These are phyloP conservation scores for Penicillium psychrosexuale DNA, from an alignment of 2,329 filamentous ascomycete species.

Conservation along the genomic window DNA sequence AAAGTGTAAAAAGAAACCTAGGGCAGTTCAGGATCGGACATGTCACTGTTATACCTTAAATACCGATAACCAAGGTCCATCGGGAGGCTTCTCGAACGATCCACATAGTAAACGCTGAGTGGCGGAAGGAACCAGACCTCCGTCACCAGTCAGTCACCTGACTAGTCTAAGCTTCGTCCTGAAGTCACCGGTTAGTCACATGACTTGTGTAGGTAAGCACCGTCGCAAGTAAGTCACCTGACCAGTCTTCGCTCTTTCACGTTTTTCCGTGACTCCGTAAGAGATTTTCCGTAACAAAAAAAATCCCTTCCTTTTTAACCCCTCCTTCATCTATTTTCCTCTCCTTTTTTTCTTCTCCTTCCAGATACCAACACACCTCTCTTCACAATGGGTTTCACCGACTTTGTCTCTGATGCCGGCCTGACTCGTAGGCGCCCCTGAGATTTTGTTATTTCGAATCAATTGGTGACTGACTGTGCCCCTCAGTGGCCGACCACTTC, in stretches of 20 bases:
- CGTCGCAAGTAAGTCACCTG: conserved; percentile 18
- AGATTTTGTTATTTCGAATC: conserved; percentile 21
- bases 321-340: conserved; percentile 28
- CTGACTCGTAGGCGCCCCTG: conserved; percentile 52
- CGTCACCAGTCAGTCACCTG: conserved; percentile 20
- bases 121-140: conserved; percentile 28
- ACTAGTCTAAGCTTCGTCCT: neutral
- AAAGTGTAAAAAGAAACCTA: no score
- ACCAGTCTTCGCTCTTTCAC: conserved; percentile 9
- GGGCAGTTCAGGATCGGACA: neutral
- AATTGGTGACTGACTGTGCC: conserved; percentile 32
- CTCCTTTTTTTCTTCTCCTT: conserved; percentile 18
- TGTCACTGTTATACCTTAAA: conserved; percentile 9
- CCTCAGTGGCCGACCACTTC: conserved; percentile 45
- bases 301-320: conserved; percentile 30
- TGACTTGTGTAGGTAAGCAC: conserved; percentile 26
- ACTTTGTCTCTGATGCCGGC: conserved; percentile 62
- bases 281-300: conserved; percentile 24
- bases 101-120: conserved; percentile 30
- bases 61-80: conserved; percentile 10
- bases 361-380: conserved; percentile 21
- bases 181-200: neutral
- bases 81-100: conserved; percentile 40
- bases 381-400: conserved; percentile 63
- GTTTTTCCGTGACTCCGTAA: conserved; percentile 14